A percentile compares a stretch with the other conserved stretches of the same genome.
phyloP scores from a whole-genome alignment of 371 early-diverging fungal species.

The Mitosporidium daphniae region DNA sequence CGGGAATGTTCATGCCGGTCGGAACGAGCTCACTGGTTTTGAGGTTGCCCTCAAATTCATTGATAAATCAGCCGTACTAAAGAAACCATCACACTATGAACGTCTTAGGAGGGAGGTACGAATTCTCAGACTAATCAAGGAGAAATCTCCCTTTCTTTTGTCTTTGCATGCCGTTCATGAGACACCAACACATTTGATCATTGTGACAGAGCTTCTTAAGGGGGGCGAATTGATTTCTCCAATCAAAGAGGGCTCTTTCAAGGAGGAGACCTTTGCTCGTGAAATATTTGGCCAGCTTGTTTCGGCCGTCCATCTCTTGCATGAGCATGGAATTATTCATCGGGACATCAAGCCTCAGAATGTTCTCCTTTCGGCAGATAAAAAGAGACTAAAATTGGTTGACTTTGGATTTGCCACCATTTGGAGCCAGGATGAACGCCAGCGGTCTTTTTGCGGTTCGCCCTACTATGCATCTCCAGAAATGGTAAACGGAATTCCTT shows the following conservation, averaged over 20 bases:
- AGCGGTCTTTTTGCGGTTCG: conserved; percentile 13
- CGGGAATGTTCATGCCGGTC: conserved; percentile 10
- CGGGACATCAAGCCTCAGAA: conserved; percentile 57
- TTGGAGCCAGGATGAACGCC: not conserved
- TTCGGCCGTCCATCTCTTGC: conserved; percentile 19
- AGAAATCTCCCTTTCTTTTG: conserved; percentile 8
- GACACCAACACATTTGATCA: conserved; percentile 8
- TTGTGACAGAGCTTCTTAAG: conserved; percentile 10
- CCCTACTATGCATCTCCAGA: conserved; percentile 29
- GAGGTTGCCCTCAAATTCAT: conserved; percentile 11
- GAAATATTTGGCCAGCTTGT: too few relatives aligned
- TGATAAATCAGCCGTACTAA: conserved; percentile 7
- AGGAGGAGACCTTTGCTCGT: too few relatives aligned
- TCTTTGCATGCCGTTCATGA: conserved; percentile 8
- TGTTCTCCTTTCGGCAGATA: conserved; percentile 10
- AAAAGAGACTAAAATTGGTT: conserved; percentile 1
- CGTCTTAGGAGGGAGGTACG: conserved; percentile 9
- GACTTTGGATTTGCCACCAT: conserved; percentile 2
- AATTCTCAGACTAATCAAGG: conserved; percentile 8
- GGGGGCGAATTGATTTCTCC: conserved; percentile 7
- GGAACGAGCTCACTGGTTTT: conserved; percentile 7
- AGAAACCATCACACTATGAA: conserved; percentile 12
- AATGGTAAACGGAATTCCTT: conserved; percentile 21
- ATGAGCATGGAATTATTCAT: conserved; percentile 23
- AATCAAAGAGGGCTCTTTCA: conserved; percentile 5